Conservation (phyloP, 176 grass and related monocot genomes). For the Hsuehochloa calcarea region DNA sequence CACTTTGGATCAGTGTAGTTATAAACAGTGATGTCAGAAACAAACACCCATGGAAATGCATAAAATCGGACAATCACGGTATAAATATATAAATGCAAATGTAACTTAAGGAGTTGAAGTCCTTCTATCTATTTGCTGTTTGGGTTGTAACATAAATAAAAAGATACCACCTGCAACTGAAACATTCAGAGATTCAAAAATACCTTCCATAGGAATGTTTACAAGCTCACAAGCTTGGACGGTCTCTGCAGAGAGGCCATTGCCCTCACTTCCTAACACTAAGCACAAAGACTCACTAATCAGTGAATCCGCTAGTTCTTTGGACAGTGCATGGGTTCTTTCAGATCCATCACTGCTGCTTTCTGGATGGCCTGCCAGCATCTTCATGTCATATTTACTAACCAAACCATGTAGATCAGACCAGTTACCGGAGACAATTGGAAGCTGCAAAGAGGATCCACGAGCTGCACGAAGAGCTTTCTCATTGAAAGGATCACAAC, state of each 20-base stretch:
- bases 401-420: conserved; percentile 38
- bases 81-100: not conserved
- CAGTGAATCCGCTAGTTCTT: conserved; percentile 60
- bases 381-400: conserved; percentile 56
- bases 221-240: conserved; percentile 64
- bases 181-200: conserved; percentile 97
- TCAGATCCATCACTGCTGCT: conserved; percentile 38
- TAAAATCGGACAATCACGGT: not conserved
- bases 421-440: conserved; percentile 72
- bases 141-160: conserved; percentile 81
- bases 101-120: conserved; percentile 27
- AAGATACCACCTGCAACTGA: conserved; percentile 93
- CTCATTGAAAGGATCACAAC: conserved; percentile 96
- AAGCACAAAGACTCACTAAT: conserved; percentile 67
- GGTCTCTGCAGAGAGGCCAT: conserved; percentile 65
- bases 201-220: conserved; percentile 89
- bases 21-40: not conserved
- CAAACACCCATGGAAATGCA: not conserved
- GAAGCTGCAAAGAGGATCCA: conserved; percentile 82
- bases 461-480: conserved; percentile 88
- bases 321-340: conserved; percentile 37
- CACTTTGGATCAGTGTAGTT: not conserved
- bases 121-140: conserved; percentile 24
- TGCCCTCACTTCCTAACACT: conserved; percentile 90
- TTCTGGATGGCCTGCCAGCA: conserved; percentile 78